Percentiles rank a stretch among this genome's conserved stretches.
phyloP scores from a whole-genome alignment of 805 yeast genomes.

The Nakazawaea pomicola region DNA sequence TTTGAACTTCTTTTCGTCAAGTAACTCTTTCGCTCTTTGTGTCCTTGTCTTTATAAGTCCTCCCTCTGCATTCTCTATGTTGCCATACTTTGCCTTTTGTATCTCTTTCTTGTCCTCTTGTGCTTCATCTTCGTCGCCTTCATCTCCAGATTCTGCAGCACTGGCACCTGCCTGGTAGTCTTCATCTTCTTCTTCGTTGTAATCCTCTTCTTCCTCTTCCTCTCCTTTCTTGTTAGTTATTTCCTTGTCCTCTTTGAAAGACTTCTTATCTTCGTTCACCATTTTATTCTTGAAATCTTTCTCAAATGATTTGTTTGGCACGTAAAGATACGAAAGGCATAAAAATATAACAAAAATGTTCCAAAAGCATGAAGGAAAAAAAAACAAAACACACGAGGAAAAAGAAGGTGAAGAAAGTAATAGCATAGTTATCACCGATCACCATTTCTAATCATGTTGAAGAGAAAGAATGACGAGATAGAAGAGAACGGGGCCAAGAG shows the following conservation, averaged over 20 bases:
- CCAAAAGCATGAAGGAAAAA: background rate
- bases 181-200: slow-evolving; percentile 53
- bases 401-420: background rate
- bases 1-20: slow-evolving; percentile 19
- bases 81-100: slow-evolving; percentile 38
- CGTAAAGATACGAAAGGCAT: no score
- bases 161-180: slow-evolving; percentile 30
- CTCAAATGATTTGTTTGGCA: no score
- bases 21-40: slow-evolving; percentile 45
- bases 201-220: slow-evolving; percentile 34
- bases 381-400: background rate
- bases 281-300: no score
- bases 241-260: background rate
- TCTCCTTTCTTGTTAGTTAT: no score
- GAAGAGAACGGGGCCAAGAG: slow-evolving; percentile 55
- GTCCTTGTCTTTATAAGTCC: slow-evolving; percentile 68
- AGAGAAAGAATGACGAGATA: slow-evolving; percentile 66
- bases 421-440: no score
- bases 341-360: no score
- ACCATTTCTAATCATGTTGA: no score
- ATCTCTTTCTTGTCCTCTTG: slow-evolving; percentile 23
- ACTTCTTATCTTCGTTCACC: background rate
- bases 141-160: slow-evolving; percentile 22
- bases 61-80: slow-evolving; percentile 52
- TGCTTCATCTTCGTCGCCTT: slow-evolving; percentile 32